These are phyloP conservation scores for Novymonas esmeraldas DNA, from an alignment of 208 protist species.

Conservation along the genomic window DNA sequence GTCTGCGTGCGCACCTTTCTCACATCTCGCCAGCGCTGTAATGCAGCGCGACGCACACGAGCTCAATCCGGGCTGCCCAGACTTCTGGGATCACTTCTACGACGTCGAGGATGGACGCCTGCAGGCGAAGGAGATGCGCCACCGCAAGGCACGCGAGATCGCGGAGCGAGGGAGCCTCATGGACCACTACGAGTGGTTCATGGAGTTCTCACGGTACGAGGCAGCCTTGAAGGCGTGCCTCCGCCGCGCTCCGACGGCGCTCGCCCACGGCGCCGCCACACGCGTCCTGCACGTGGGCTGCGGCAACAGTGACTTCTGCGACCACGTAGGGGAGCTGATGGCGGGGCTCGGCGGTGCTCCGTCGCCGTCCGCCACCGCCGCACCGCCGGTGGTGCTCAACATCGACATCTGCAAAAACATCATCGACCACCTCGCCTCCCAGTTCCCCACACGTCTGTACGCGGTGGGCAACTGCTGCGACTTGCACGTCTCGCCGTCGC, in stretches of 20 bases:
- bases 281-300: constrained; percentile 60
- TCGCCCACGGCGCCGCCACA: neutral
- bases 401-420: constrained; percentile 62
- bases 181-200: constrained; percentile 81
- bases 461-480: constrained; percentile 60
- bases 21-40: neutral
- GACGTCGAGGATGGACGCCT: constrained; percentile 40
- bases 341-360: neutral
- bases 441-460: constrained; percentile 40
- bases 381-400: constrained; percentile 44
- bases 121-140: constrained; percentile 33
- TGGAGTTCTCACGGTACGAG: constrained; percentile 52
- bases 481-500: constrained; percentile 15
- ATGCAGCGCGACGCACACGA: constrained; percentile 43
- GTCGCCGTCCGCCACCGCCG: neutral
- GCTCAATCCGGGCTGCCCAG: constrained; percentile 38
- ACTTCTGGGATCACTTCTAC: constrained; percentile 72
- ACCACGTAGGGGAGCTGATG: constrained; percentile 28
- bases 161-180: constrained; percentile 36
- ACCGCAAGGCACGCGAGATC: constrained; percentile 31
- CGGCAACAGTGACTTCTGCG: constrained; percentile 69
- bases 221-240: constrained; percentile 18
- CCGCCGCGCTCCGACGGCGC: neutral
- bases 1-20: too few relatives aligned
- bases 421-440: constrained; percentile 27